These are phyloP conservation scores for Beta corolliflora DNA, from an alignment of 179 eudicot genomes.

Conservation along the genomic window DNA sequence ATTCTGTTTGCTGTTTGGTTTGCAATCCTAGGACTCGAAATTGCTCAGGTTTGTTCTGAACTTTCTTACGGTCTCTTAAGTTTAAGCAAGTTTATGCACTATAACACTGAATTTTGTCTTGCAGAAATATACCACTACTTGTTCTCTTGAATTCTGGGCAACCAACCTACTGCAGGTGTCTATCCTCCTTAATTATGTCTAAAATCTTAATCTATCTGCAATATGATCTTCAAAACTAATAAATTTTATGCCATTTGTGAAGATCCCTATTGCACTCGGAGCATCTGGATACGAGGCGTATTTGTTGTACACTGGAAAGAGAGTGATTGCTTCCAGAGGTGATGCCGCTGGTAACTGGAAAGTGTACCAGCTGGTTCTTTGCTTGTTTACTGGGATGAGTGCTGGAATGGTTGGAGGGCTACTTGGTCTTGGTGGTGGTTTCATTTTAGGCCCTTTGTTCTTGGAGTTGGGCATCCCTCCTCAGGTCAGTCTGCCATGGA, in stretches of 20 bases:
- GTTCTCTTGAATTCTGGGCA: slow-evolving; percentile 53
- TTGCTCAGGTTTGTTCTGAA: slow-evolving; percentile 34
- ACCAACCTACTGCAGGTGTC: slow-evolving; percentile 60
- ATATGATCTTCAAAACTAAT: neutral
- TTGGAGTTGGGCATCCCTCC: slow-evolving; percentile 72
- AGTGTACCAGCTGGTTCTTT: slow-evolving; percentile 43
- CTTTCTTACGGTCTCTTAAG: neutral
- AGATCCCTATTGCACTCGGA: slow-evolving; percentile 59
- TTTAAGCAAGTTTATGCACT: neutral
- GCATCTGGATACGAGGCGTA: slow-evolving; percentile 61
- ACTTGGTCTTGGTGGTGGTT: slow-evolving; percentile 78
- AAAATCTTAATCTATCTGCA: neutral
- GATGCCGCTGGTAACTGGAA: slow-evolving; percentile 38
- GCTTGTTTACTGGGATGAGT: slow-evolving; percentile 44
- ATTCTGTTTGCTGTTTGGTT: slow-evolving; percentile 43
- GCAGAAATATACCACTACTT: slow-evolving; percentile 53
- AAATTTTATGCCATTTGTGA: neutral
- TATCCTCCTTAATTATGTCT: slow-evolving; percentile 19
- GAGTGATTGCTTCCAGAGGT: slow-evolving; percentile 51
- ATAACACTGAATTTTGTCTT: slow-evolving; percentile 13
- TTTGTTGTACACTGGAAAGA: slow-evolving; percentile 51
- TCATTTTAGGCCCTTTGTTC: slow-evolving; percentile 63
- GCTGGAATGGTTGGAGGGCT: slow-evolving; percentile 74
- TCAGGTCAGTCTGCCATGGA: slow-evolving; percentile 40
- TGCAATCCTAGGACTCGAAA: slow-evolving; percentile 37